Base-by-base conservation (phyloP, 495 filamentous ascomycete species). In the Diplogelasinospora grovesii region DNA sequence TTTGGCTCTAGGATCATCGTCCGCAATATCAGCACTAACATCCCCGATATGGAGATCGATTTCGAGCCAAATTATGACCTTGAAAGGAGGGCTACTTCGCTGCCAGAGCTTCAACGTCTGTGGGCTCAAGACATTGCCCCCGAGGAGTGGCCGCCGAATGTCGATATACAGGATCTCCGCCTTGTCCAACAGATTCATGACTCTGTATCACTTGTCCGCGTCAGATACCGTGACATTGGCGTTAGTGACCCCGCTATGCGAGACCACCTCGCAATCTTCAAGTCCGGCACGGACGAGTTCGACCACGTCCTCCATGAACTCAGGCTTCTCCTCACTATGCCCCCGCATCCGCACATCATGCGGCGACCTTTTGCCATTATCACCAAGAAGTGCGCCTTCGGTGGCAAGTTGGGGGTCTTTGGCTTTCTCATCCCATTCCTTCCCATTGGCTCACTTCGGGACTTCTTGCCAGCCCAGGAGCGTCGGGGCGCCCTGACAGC, bases 61-160 rank as follows among this genome's bases (percentile, higher is more conserved):
- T 19, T 41, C 18, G 38, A 41, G 25, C 38, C 38, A 8, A 41
- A 41, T 9, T 41, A 41, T 14, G 2, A 15, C 18, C 38, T 41
- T 9, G 38, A 41, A 31, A 3, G 15, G 7, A 15, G 4, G 10
- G 38, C 38, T 0, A 30, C 16, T 5, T 31, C 38, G 3, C 2
- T 39, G 7, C 23, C 36, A 10, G 25, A 15, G 5, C 27, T 30
- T 7, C 8, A 21, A 22, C 26, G 9, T 4, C 27, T 22, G 11
- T 30, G 26, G 25, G 14, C 7, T 5, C n/a, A 5, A 4, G 18
- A 41, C 10, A 19, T 41, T 6, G n/a, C 38, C n/a, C 4, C 7
- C 0, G 26, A 30, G 8, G 7, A 8, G 1, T 41, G 38, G 38
- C 38, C 38, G 6, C 38, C 38, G 8, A 19, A 5, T 3, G 15